phyloP scores from a whole-genome alignment of 768 basidiomycete species.

The Suillus plorans region DNA sequence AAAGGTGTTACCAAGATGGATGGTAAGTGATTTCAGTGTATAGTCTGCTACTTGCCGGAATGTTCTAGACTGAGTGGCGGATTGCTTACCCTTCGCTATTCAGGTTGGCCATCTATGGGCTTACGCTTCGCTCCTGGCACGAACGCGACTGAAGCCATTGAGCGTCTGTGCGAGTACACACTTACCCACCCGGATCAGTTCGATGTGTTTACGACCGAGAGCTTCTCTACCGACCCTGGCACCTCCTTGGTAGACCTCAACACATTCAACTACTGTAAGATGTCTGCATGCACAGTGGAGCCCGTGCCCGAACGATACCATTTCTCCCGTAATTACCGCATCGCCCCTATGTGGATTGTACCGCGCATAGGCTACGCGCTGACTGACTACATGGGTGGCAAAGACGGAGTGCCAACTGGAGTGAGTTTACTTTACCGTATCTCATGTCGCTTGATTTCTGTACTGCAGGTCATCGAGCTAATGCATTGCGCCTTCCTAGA shows the following conservation, averaged over 20 bases:
- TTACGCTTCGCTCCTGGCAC: slow-evolving; percentile 65
- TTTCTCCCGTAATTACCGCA: slow-evolving; percentile 69
- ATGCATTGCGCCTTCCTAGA: slow-evolving; percentile 41
- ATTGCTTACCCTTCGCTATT: slow-evolving; percentile 34
- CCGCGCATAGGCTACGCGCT: slow-evolving; percentile 81
- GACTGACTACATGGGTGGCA: slow-evolving; percentile 61
- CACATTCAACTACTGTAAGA: slow-evolving; percentile 4
- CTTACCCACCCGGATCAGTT: slow-evolving; percentile 51
- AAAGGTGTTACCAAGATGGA: slow-evolving; percentile 32
- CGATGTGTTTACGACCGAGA: slow-evolving; percentile 44
- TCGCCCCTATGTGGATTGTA: slow-evolving; percentile 85
- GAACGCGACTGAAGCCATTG: slow-evolving; percentile 57
- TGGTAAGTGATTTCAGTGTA: slow-evolving; percentile 15
- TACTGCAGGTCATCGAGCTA: not conserved
- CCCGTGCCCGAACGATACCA: slow-evolving; percentile 80
- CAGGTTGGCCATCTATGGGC: slow-evolving; percentile 88
- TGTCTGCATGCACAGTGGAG: slow-evolving; percentile 14
- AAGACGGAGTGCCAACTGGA: slow-evolving; percentile 69
- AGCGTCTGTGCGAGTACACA: slow-evolving; percentile 36
- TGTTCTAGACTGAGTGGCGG: slow-evolving; percentile 12
- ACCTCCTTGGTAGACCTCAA: not conserved
- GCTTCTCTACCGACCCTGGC: not conserved
- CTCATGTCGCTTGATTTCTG: not conserved
- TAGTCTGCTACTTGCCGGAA: slow-evolving; percentile 1
- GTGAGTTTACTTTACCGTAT: slow-evolving; percentile 43